phyloP scores from a whole-genome alignment of 1,139 yeast genomes.

The Arxiozyma telluris region DNA sequence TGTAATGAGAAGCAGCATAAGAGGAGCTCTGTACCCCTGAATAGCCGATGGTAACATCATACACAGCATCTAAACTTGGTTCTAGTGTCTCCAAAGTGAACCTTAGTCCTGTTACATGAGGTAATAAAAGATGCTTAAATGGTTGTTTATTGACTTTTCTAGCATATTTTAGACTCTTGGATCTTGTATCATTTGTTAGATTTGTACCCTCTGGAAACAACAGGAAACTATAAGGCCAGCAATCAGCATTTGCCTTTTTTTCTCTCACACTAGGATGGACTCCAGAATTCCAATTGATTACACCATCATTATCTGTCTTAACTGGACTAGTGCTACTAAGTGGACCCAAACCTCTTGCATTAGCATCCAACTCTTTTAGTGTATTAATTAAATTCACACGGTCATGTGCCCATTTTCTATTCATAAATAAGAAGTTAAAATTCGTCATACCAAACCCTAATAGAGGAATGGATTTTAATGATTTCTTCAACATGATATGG shows the following conservation, averaged over 20 bases:
- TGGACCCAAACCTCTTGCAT: constrained; percentile 41
- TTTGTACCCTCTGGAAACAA: constrained; percentile 96
- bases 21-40: constrained; percentile 53
- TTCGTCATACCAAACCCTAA: constrained; percentile 83
- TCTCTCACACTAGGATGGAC: constrained; percentile 4
- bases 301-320: constrained; percentile 18
- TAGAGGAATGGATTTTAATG: constrained; percentile 63
- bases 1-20: constrained; percentile 71
- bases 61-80: constrained; percentile 55
- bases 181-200: constrained; percentile 55
- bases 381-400: constrained; percentile 48
- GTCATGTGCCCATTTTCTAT: constrained; percentile 77
- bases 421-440: constrained; percentile 67
- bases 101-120: constrained; percentile 73
- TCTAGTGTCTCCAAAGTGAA: constrained; percentile 53
- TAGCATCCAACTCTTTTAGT: constrained; percentile 47
- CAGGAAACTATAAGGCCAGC: constrained; percentile 46
- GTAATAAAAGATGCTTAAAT: constrained; percentile 62
- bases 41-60: constrained; percentile 81
- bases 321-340: constrained; percentile 37
- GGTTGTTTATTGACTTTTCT: constrained; percentile 39
- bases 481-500: constrained; percentile 70
- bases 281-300: constrained; percentile 21
- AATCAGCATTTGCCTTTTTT: constrained; percentile 2
- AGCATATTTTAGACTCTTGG: constrained; percentile 50